These are phyloP conservation scores for Fusarium metavorans DNA, from an alignment of 2,329 filamentous ascomycete genomes.

Conservation along the genomic window DNA sequence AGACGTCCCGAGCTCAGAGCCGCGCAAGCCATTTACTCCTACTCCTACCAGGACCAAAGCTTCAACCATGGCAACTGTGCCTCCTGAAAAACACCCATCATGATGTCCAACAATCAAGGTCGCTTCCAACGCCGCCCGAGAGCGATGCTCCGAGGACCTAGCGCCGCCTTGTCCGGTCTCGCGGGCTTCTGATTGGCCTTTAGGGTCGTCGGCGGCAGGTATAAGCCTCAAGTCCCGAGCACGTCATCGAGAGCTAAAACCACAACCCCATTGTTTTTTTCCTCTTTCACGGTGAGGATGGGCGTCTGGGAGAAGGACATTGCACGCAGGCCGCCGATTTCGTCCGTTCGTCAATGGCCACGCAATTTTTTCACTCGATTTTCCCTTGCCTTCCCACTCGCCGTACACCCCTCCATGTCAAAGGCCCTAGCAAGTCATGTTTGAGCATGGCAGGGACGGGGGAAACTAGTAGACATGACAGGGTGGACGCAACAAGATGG, in stretches of 20 bases:
- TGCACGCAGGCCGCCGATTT: slow-evolving; percentile 35
- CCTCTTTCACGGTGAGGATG: slow-evolving; percentile 34
- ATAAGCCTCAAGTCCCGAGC: slow-evolving; percentile 50
- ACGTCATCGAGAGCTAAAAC: slow-evolving; percentile 50
- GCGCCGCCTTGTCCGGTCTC: slow-evolving; percentile 23
- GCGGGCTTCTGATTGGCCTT: slow-evolving; percentile 41
- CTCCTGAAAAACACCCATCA: slow-evolving; percentile 25
- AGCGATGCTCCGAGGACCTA: slow-evolving; percentile 46
- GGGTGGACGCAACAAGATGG: slow-evolving; percentile 42
- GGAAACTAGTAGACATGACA: slow-evolving; percentile 31
- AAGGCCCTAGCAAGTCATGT: slow-evolving; percentile 32
- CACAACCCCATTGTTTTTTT: slow-evolving; percentile 43
- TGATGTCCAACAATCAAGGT: slow-evolving; percentile 14
- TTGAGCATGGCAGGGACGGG: slow-evolving; percentile 26
- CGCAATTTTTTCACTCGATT: slow-evolving; percentile 41
- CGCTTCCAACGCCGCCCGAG: slow-evolving; percentile 32
- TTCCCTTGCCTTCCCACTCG: slow-evolving; percentile 5
- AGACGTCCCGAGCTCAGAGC: background rate
- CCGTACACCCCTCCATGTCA: slow-evolving; percentile 26
- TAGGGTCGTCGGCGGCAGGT: slow-evolving; percentile 42
- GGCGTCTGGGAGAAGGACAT: slow-evolving; percentile 16
- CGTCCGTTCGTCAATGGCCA: slow-evolving; percentile 37
- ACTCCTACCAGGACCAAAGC: background rate
- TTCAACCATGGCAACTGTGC: background rate
- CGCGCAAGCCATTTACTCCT: background rate